Percentiles rank a stretch among this genome's conserved stretches.
These are phyloP conservation scores for Populus ilicifolia DNA, from an alignment of 345 rosid genomes.

Conservation along the genomic window DNA sequence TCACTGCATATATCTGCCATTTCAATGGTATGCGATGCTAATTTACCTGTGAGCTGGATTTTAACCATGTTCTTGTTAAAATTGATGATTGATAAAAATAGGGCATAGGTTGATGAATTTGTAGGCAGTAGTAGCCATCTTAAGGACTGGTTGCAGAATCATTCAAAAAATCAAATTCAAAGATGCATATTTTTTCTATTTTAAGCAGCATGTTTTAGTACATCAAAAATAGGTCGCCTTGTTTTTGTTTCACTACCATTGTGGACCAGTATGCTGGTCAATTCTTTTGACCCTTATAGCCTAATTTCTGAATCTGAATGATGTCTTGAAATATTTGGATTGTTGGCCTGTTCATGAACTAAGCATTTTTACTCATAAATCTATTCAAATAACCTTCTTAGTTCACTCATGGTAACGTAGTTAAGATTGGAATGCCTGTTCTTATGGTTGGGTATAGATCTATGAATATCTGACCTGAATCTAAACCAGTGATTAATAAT, in stretches of 20 bases:
- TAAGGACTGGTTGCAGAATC: neutral
- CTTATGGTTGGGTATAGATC: neutral
- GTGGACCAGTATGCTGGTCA: neutral
- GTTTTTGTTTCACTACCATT: neutral
- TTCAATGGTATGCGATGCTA: slow-evolving; percentile 54
- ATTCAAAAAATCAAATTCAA: neutral
- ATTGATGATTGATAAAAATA: neutral
- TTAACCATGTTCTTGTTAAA: neutral
- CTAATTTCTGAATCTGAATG: slow-evolving; percentile 7
- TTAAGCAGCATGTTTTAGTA: neutral
- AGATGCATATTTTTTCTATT: neutral
- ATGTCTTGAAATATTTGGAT: neutral
- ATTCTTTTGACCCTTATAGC: neutral
- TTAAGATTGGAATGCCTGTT: neutral
- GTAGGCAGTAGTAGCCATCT: neutral
- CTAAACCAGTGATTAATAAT: neutral
- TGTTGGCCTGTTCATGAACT: neutral
- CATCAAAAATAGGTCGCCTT: neutral
- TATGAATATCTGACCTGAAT: neutral
- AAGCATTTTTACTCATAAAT: neutral
- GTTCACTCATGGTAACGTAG: neutral
- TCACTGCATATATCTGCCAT: slow-evolving; percentile 87
- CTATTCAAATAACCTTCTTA: neutral
- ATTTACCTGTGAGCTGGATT: neutral
- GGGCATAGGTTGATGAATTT: neutral